phyloP scores from a whole-genome alignment of 371 early-diverging fungal genomes.

The Sporodiniella umbellata region DNA sequence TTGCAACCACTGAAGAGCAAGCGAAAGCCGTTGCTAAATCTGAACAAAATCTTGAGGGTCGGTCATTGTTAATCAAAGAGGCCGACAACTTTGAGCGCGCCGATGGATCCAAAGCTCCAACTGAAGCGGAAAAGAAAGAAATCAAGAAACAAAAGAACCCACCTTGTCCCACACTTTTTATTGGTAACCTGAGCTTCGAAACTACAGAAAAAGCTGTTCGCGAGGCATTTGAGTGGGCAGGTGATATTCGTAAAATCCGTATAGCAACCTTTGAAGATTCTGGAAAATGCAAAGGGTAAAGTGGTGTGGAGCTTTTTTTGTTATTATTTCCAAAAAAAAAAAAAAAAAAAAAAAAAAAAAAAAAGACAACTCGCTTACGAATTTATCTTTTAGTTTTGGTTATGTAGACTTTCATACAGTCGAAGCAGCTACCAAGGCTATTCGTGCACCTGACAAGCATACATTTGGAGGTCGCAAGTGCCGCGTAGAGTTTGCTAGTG shows the following conservation, averaged over 20 bases:
- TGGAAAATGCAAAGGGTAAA: constrained; percentile 75
- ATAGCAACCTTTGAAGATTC: constrained; percentile 74
- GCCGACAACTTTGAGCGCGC: constrained; percentile 59
- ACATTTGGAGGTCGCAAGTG: constrained; percentile 38
- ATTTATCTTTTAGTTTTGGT: constrained; percentile 43
- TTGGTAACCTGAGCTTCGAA: constrained; percentile 79
- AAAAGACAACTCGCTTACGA: neutral
- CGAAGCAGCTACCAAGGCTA: constrained; percentile 61
- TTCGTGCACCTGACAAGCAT: constrained; percentile 52
- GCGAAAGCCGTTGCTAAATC: constrained; percentile 56
- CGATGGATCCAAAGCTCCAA: constrained; percentile 26
- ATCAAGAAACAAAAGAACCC: constrained; percentile 52
- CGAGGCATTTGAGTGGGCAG: constrained; percentile 59
- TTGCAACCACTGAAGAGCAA: constrained; percentile 52
- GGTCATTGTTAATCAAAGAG: constrained; percentile 67
- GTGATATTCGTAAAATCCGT: constrained; percentile 64
- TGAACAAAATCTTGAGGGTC: constrained; percentile 58
- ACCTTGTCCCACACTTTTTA: constrained; percentile 74
- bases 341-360: neutral
- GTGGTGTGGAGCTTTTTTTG: too few relatives aligned
- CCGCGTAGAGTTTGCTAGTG: constrained; percentile 52
- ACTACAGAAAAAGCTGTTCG: constrained; percentile 61
- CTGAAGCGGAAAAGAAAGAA: constrained; percentile 37
- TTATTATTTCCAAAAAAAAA: too few relatives aligned
- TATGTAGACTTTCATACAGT: constrained; percentile 66